These are phyloP conservation scores for Monosporascus sp. DNA, from an alignment of 2,329 filamentous ascomycete species.

Conservation along the genomic window DNA sequence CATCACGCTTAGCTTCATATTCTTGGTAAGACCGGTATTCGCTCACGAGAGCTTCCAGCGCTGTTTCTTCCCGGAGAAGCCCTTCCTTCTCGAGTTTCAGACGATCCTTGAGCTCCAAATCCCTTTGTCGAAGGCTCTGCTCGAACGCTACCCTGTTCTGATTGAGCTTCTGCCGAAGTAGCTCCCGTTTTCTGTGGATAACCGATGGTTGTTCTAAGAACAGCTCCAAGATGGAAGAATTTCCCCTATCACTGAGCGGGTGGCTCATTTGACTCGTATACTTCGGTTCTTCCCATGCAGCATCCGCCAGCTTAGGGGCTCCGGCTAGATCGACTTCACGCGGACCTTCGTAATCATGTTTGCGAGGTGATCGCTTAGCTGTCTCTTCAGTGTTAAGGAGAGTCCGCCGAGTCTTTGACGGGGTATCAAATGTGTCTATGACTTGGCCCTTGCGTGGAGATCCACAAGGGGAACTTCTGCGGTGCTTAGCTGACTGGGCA, in stretches of 20 bases:
- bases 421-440: slow-evolving; percentile 18
- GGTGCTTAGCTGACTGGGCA: slow-evolving; percentile 14
- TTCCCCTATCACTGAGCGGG: slow-evolving; percentile 21
- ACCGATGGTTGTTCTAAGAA: slow-evolving; percentile 30
- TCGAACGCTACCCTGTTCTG: slow-evolving; percentile 44
- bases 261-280: slow-evolving; percentile 9
- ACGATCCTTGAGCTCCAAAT: slow-evolving; percentile 38
- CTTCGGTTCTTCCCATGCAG: slow-evolving; percentile 7
- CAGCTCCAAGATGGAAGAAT: slow-evolving; percentile 29
- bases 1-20: slow-evolving; percentile 38
- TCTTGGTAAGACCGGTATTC: slow-evolving; percentile 38
- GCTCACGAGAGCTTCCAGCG: slow-evolving; percentile 34
- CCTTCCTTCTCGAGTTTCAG: slow-evolving; percentile 46
- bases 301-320: slow-evolving; percentile 2
- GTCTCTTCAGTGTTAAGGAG: slow-evolving; percentile 7
- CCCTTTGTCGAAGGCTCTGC: slow-evolving; percentile 40
- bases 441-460: slow-evolving; percentile 10
- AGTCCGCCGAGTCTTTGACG: slow-evolving; percentile 14
- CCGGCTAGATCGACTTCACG: slow-evolving; percentile 6
- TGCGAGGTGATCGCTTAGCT: slow-evolving; percentile 14
- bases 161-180: slow-evolving; percentile 36
- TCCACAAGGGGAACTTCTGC: slow-evolving; percentile 8
- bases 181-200: slow-evolving; percentile 28
- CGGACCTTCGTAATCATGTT: slow-evolving; percentile 7
- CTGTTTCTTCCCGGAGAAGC: slow-evolving; percentile 40